A percentile compares a stretch with the other conserved stretches of the same genome.
phyloP scores from a whole-genome alignment of 805 yeast genomes.

The Zygosaccharomyces kombuchaensis region DNA sequence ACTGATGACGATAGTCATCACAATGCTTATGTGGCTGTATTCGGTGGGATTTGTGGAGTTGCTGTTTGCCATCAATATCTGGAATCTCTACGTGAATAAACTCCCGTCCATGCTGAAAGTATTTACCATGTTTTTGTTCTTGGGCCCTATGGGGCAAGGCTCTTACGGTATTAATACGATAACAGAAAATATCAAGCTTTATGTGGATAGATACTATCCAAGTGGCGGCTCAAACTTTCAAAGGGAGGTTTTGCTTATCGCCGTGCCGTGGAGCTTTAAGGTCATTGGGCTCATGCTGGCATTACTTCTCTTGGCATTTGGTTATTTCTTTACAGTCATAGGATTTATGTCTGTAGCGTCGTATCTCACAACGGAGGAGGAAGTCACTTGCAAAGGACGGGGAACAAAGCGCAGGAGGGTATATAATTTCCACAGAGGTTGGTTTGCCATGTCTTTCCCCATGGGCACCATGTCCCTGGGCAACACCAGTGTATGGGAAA shows the following conservation, averaged over 20 bases:
- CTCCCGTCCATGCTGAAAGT: conserved; percentile 52
- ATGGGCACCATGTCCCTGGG: conserved; percentile 75
- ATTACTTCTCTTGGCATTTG: conserved; percentile 48
- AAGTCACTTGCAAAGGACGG: conserved; percentile 18
- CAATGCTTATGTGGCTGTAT: conserved; percentile 62
- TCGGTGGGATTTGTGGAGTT: conserved; percentile 60
- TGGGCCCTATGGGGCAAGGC: conserved; percentile 87
- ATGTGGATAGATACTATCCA: conserved; percentile 22
- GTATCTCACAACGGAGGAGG: conserved; percentile 17
- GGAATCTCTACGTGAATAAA: conserved; percentile 55
- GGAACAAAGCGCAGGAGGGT: conserved; percentile 22
- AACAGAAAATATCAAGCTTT: conserved; percentile 41
- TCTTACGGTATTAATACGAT: conserved; percentile 59
- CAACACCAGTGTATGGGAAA: conserved; percentile 45
- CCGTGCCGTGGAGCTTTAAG: conserved; percentile 32
- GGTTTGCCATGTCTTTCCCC: conserved; percentile 91
- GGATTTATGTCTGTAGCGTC: conserved; percentile 35
- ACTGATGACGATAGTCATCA: conserved; percentile 49
- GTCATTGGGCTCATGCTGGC: conserved; percentile 40
- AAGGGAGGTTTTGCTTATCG: conserved; percentile 16
- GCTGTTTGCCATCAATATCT: conserved; percentile 51
- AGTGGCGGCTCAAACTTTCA: conserved; percentile 16
- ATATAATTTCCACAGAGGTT: conserved; percentile 44
- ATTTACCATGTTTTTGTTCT: conserved; percentile 69
- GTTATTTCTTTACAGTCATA: conserved; percentile 51